phyloP scores from a whole-genome alignment of 2,329 filamentous ascomycete genomes.

The Epichloe bromicola region DNA sequence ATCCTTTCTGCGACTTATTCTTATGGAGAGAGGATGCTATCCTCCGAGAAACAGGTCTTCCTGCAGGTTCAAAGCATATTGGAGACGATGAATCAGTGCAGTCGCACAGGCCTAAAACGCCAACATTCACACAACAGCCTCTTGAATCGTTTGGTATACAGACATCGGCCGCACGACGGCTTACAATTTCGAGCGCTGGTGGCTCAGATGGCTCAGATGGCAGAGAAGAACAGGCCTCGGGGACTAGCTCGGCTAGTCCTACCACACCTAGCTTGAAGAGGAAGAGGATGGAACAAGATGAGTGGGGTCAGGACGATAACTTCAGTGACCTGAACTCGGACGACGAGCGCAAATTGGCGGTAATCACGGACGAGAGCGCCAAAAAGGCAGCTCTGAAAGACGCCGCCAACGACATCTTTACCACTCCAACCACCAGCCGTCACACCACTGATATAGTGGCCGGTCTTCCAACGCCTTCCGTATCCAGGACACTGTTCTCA shows the following conservation, averaged over 20 bases:
- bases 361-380: slow-evolving; percentile 22
- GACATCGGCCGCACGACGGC: slow-evolving; percentile 11
- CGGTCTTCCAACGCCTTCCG: slow-evolving; percentile 21
- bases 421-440: slow-evolving; percentile 15
- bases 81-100: background rate
- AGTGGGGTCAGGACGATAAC: slow-evolving; percentile 14
- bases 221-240: background rate
- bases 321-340: slow-evolving; percentile 25
- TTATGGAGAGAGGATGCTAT: slow-evolving; percentile 29
- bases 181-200: background rate
- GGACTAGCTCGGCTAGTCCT: background rate
- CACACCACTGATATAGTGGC: slow-evolving; percentile 10
- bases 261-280: slow-evolving; percentile 14
- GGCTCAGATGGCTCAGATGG: background rate
- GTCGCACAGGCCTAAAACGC: slow-evolving; percentile 14
- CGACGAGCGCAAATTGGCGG: slow-evolving; percentile 24
- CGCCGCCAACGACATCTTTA: slow-evolving; percentile 6
- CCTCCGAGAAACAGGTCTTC: slow-evolving; percentile 15
- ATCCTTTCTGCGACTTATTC: slow-evolving; percentile 29
- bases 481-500: slow-evolving; percentile 24
- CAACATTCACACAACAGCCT: slow-evolving; percentile 16
- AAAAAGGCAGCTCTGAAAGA: slow-evolving; percentile 9
- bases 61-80: slow-evolving; percentile 3
- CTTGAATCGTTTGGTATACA: slow-evolving; percentile 18
- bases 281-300: slow-evolving; percentile 15